A percentile compares a stretch with the other conserved stretches of the same genome.
Conservation (phyloP, 495 filamentous ascomycete genomes). For the Aspergillus ellipticus region DNA sequence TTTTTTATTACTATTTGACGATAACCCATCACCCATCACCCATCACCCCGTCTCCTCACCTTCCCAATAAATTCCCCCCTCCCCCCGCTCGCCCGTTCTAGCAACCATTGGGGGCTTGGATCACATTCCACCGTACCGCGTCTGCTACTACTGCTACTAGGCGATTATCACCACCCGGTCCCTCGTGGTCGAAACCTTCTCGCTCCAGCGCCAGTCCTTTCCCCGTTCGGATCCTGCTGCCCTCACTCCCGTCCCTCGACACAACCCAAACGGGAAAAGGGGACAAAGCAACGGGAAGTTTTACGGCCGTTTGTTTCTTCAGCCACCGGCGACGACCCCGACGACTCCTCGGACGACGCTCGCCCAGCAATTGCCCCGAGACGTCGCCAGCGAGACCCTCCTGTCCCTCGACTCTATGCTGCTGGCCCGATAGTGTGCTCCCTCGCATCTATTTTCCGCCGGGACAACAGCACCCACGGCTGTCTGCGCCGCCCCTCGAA, state of each 20-base stretch:
- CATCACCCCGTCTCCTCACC: slow-evolving; percentile 4
- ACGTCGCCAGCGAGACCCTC: background rate
- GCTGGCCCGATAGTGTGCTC: background rate
- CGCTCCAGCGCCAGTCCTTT: slow-evolving; percentile 1
- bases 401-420: background rate
- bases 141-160: background rate
- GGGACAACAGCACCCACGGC: background rate
- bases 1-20: slow-evolving; percentile 4
- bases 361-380: background rate
- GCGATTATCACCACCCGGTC: background rate
- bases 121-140: too few species aligned
- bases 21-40: too few species aligned
- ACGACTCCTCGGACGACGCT: background rate
- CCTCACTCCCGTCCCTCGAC: background rate
- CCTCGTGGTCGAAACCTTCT: background rate
- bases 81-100: background rate
- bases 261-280: slow-evolving; percentile 1
- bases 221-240: background rate
- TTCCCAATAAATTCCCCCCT: slow-evolving; percentile 9
- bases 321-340: background rate
- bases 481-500: background rate
- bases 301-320: slow-evolving; percentile 1
- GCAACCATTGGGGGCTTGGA: background rate
- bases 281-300: background rate
- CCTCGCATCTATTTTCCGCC: background rate